These are phyloP conservation scores for Epichloe gansuensis DNA, from an alignment of 2,329 filamentous ascomycete species.

Conservation along the genomic window DNA sequence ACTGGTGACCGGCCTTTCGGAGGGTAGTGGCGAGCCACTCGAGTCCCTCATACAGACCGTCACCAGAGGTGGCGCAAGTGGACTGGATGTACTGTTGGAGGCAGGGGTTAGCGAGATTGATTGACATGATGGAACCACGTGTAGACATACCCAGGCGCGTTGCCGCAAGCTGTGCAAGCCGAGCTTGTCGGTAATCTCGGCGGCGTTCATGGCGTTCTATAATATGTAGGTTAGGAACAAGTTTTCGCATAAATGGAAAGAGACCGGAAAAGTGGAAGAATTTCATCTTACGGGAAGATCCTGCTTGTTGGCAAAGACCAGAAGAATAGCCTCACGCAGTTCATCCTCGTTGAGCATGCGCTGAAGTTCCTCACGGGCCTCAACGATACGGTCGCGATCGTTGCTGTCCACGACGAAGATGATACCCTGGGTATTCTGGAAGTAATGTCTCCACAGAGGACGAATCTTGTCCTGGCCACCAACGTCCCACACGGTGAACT, in stretches of 20 bases:
- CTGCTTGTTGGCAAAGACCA: slow-evolving; percentile 99
- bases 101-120: slow-evolving; percentile 6
- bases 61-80: slow-evolving; percentile 95
- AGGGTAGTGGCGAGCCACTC: slow-evolving; percentile 81
- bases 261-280: neutral
- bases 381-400: slow-evolving; percentile 94
- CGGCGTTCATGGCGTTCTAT: slow-evolving; percentile 98
- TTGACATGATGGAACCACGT: neutral
- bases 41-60: slow-evolving; percentile 98
- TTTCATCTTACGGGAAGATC: slow-evolving; percentile 72
- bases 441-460: slow-evolving; percentile 99
- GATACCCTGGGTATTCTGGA: slow-evolving; percentile 98
- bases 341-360: slow-evolving; percentile 99
- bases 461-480: slow-evolving; percentile 99
- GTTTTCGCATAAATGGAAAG: neutral
- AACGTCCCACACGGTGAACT: slow-evolving; percentile 99
- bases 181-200: slow-evolving; percentile 99
- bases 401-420: slow-evolving; percentile 99
- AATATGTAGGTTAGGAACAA: slow-evolving; percentile 5
- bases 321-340: slow-evolving; percentile 88
- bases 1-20: slow-evolving; percentile 58
- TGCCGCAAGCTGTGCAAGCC: slow-evolving; percentile 98
- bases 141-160: slow-evolving; percentile 82
- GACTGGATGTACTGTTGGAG: slow-evolving; percentile 84
- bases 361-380: slow-evolving; percentile 91